Conservation (phyloP, 2,329 filamentous ascomycete species). For the Xenosphaeropsis pyriputrescens region DNA sequence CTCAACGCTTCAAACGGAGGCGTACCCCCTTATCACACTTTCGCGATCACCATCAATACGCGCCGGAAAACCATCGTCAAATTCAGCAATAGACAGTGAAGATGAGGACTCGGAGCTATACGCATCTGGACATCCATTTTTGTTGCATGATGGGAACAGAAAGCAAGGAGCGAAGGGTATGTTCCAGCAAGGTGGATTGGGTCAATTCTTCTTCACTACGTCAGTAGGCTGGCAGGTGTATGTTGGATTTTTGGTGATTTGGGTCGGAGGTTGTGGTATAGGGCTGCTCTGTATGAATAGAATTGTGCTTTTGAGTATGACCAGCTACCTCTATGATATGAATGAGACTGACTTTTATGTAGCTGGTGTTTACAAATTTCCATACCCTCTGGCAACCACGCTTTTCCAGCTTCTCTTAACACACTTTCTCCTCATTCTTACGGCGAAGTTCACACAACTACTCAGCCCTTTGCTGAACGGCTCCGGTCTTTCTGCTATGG, state of each 20-base stretch:
- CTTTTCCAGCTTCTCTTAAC: constrained; percentile 33
- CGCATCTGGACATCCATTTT: constrained; percentile 20
- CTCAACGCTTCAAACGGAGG: constrained; percentile 18
- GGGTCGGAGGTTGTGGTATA: constrained; percentile 29
- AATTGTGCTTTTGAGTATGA: constrained; percentile 30
- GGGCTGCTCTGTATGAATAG: constrained; percentile 32
- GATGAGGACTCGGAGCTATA: constrained; percentile 25
- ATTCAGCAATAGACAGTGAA: constrained; percentile 25
- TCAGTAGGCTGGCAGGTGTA: constrained; percentile 30
- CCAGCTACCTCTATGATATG: constrained; percentile 3
- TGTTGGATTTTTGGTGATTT: constrained; percentile 29
- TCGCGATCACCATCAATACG: constrained; percentile 27
- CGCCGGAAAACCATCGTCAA: constrained; percentile 24
- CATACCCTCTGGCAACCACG: constrained; percentile 33
- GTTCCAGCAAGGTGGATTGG: constrained; percentile 26
- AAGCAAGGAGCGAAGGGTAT: constrained; percentile 18
- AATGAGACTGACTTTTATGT: constrained; percentile 9
- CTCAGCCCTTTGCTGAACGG: constrained; percentile 22
- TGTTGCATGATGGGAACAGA: constrained; percentile 11
- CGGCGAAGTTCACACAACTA: constrained; percentile 30
- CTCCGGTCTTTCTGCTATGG: constrained; percentile 23
- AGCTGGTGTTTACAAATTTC: constrained; percentile 33
- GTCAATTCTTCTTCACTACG: constrained; percentile 30
- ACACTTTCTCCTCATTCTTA: constrained; percentile 29
- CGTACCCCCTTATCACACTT: constrained; percentile 28